phyloP scores from a whole-genome alignment of 192 early-diverging fungal species.

The Cladochytrium replicatum region DNA sequence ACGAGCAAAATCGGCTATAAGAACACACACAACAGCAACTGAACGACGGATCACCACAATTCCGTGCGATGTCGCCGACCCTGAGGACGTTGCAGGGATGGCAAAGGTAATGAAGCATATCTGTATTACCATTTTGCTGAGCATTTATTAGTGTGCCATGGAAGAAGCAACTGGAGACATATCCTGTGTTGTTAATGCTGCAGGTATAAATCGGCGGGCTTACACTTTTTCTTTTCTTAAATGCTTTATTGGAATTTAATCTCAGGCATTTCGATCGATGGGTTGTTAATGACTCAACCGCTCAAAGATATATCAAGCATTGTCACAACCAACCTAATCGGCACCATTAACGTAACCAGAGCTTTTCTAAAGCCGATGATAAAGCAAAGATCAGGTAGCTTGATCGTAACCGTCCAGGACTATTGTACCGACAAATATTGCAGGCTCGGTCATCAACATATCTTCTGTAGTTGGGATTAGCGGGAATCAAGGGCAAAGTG shows the following conservation, averaged over 20 bases:
- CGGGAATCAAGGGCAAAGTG: slow-evolving; percentile 60
- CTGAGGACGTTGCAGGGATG: slow-evolving; percentile 33
- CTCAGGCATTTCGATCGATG: slow-evolving; percentile 46
- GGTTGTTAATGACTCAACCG: slow-evolving; percentile 35
- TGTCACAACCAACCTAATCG: slow-evolving; percentile 59
- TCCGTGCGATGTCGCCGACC: slow-evolving; percentile 17
- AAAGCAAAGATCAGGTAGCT: slow-evolving; percentile 35
- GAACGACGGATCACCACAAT: not conserved
- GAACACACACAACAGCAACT: not conserved
- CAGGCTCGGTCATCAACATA: slow-evolving; percentile 70
- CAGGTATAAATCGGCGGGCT: slow-evolving; percentile 8
- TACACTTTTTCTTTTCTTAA: slow-evolving; percentile 25
- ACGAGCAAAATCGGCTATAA: not conserved
- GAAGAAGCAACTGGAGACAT: too few relatives aligned
- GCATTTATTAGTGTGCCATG: not conserved
- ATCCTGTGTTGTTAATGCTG: not conserved
- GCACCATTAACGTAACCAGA: slow-evolving; percentile 53
- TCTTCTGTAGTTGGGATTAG: slow-evolving; percentile 68
- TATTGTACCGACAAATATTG: not conserved
- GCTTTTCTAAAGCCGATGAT: slow-evolving; percentile 49
- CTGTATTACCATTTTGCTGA: not conserved
- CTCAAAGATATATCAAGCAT: slow-evolving; percentile 37
- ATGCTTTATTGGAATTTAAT: too few relatives aligned
- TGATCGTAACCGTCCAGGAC: slow-evolving; percentile 3
- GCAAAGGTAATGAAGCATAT: slow-evolving; percentile 26